A percentile compares a stretch with the other conserved stretches of the same genome.
These are phyloP conservation scores for Nymphaea thermarum DNA, from an alignment of 164 flowering plant genomes.

Conservation along the genomic window DNA sequence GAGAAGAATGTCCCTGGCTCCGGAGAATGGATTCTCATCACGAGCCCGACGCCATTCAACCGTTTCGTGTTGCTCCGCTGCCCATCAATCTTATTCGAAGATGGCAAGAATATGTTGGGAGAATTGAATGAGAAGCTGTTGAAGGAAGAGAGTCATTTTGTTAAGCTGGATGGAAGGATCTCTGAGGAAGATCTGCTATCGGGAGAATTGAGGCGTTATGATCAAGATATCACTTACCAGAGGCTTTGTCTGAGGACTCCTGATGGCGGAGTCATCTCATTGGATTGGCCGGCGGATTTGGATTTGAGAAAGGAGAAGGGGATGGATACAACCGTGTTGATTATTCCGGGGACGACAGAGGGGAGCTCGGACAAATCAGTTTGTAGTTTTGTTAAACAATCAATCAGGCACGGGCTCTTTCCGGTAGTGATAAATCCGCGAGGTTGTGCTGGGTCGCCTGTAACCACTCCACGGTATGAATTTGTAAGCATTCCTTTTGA, in stretches of 20 bases:
- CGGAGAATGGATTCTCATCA: constrained; percentile 72
- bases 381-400: constrained; percentile 39
- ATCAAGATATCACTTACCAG: constrained; percentile 43
- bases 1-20: not conserved
- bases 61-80: constrained; percentile 81
- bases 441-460: constrained; percentile 89
- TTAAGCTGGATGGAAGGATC: constrained; percentile 49
- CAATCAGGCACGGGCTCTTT: constrained; percentile 52
- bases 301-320: constrained; percentile 66
- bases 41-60: constrained; percentile 84
- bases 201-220: not conserved
- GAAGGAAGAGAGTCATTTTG: constrained; percentile 58
- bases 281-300: constrained; percentile 88
- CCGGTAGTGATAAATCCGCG: constrained; percentile 93
- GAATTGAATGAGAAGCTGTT: constrained; percentile 48
- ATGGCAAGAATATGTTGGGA: constrained; percentile 26
- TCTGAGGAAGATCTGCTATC: constrained; percentile 2
- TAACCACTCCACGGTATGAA: constrained; percentile 70
- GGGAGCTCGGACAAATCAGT: constrained; percentile 61
- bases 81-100: constrained; percentile 53
- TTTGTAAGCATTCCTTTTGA: no score
- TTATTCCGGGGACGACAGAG: constrained; percentile 70
- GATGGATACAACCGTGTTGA: constrained; percentile 65
- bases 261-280: constrained; percentile 80
- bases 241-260: constrained; percentile 54